Conservation (phyloP, 1,284 basidiomycete genomes). For the Porphyrellus sp. region DNA sequence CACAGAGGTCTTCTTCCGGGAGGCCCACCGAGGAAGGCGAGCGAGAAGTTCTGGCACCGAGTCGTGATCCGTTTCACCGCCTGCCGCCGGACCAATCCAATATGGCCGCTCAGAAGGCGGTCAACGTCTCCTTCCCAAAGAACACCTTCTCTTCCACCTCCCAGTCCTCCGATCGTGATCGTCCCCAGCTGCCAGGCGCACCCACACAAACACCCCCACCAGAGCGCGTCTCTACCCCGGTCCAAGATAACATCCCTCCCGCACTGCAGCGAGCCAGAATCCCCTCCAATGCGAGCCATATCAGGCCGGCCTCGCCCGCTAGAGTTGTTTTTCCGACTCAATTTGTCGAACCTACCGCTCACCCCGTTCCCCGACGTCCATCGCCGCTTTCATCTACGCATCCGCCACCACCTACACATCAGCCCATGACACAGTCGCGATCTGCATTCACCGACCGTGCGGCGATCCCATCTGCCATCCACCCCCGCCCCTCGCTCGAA, state of each 20-base stretch:
- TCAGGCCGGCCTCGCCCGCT: slow-evolving; percentile 8
- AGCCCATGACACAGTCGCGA: slow-evolving; percentile 11
- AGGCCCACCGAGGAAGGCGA: slow-evolving; percentile 5
- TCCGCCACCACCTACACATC: background rate
- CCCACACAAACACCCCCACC: slow-evolving; percentile 9
- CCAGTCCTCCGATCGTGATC: slow-evolving; percentile 7
- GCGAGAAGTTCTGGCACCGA: slow-evolving; percentile 11
- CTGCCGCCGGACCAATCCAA: slow-evolving; percentile 12
- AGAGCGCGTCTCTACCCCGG: slow-evolving; percentile 20
- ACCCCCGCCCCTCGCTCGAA: slow-evolving; percentile 19
- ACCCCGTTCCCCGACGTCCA: slow-evolving; percentile 14
- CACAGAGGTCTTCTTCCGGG: slow-evolving; percentile 2
- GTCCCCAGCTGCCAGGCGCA: slow-evolving; percentile 1
- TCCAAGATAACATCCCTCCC: slow-evolving; percentile 17
- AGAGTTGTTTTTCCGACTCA: slow-evolving; percentile 14
- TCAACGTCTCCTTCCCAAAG: slow-evolving; percentile 7
- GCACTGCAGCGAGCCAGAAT: slow-evolving; percentile 19
- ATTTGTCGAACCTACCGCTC: slow-evolving; percentile 12
- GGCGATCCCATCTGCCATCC: slow-evolving; percentile 7
- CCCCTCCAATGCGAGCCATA: slow-evolving; percentile 16
- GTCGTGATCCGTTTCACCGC: slow-evolving; percentile 32
- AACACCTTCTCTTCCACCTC: background rate
- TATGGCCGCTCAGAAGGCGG: slow-evolving; percentile 1
- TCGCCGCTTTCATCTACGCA: slow-evolving; percentile 15
- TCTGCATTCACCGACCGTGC: slow-evolving; percentile 7